Evolutionary conservation across 176 grass and related monocot genomes (phyloP).

Genomic region (Thinopyrum elongatum): DNA sequence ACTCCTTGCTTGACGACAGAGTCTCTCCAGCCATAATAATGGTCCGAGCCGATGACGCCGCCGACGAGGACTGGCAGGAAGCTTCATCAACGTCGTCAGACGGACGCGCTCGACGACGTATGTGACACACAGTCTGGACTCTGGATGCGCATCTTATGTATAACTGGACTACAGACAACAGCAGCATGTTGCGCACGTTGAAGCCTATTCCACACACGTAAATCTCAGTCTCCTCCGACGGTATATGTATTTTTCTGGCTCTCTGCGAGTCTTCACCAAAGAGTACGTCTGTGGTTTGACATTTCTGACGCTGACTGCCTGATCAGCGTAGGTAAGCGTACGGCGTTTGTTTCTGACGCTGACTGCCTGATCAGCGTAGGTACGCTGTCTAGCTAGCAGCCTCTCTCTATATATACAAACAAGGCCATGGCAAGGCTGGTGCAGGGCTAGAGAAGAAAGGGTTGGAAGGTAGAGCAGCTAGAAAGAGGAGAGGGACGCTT

Average conservation of each 20-base stretch:
- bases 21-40: not conserved
- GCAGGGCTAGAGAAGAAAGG: conserved; percentile 22
- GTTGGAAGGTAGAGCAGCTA: not conserved
- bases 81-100: conserved; percentile 19
- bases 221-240: conserved; percentile 31
- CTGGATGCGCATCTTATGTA: conserved; percentile 29
- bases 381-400: conserved; percentile 42
- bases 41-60: not conserved
- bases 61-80: conserved; percentile 24
- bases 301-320: conserved; percentile 52
- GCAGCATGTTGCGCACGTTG: conserved; percentile 72
- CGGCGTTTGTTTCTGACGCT: conserved; percentile 2
- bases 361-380: conserved; percentile 47
- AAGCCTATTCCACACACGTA: conserved; percentile 31
- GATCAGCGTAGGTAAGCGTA: conserved; percentile 36
- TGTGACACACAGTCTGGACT: conserved; percentile 30
- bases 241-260: not conserved
- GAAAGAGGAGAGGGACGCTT: conserved; percentile 13
- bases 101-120: not conserved
- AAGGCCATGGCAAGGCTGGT: conserved; percentile 4
- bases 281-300: conserved; percentile 53
- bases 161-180: conserved; percentile 31
- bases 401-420: conserved; percentile 23
- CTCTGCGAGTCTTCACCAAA: conserved; percentile 37
- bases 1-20: conserved; percentile 8